phyloP scores from a whole-genome alignment of 768 basidiomycete species.

The Kwoniella botswanensis region DNA sequence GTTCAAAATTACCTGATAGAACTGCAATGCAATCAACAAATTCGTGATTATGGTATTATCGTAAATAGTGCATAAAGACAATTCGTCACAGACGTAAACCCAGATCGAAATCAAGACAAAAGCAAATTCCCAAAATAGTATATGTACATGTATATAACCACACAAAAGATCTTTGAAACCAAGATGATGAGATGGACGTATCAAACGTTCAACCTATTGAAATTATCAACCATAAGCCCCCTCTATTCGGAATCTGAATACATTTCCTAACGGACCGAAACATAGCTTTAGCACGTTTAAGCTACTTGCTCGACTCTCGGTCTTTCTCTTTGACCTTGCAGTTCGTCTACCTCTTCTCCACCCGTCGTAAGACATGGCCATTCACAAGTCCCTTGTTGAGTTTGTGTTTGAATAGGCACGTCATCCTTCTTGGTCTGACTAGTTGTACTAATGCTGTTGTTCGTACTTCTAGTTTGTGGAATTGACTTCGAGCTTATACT shows the following conservation, averaged over 20 bases:
- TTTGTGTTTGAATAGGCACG: background rate
- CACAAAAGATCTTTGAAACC: background rate
- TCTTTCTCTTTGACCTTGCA: background rate
- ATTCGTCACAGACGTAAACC: background rate
- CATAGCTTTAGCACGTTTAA: background rate
- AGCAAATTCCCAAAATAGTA: background rate
- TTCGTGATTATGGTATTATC: no score
- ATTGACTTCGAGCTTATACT: constrained; percentile 1
- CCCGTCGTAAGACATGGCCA: constrained; percentile 24
- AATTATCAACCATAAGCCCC: background rate
- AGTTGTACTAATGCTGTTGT: background rate
- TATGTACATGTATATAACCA: background rate
- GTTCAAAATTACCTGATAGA: no score
- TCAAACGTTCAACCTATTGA: constrained; percentile 6
- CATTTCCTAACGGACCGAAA: no score
- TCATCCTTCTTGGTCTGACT: no score
- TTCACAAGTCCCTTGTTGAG: constrained; percentile 9
- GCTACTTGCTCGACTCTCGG: background rate
- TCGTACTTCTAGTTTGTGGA: background rate
- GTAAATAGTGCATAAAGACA: background rate
- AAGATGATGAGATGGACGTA: background rate
- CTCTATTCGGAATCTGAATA: no score
- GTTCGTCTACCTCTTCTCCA: constrained; percentile 13
- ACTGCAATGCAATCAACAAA: no score
- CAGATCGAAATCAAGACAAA: no score